phyloP scores from a whole-genome alignment of 164 flowering plant genomes.

The Stephania cephalantha region DNA sequence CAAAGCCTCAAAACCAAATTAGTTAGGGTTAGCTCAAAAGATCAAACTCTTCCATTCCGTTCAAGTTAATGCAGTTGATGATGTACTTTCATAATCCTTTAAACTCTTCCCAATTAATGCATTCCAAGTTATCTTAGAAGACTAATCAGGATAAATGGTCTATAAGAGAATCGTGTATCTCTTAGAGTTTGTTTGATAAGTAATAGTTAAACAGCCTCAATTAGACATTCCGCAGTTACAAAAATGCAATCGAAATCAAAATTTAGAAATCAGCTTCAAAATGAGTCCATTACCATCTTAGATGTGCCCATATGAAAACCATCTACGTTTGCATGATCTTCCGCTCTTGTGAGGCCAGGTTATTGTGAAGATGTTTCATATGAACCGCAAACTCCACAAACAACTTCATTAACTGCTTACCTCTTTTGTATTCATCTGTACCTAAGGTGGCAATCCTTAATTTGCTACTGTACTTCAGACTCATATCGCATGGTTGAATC shows the following conservation, averaged over 20 bases:
- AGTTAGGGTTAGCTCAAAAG: no score
- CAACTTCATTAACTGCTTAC: constrained; percentile 20
- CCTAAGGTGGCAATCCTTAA: constrained; percentile 26
- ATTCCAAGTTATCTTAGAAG: not conserved
- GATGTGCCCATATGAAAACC: not conserved
- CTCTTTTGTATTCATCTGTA: constrained; percentile 27
- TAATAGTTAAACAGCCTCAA: not conserved
- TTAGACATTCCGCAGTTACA: no score
- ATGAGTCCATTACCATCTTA: not conserved
- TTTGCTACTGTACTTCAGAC: not conserved
- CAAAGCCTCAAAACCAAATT: no score
- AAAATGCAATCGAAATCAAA: no score
- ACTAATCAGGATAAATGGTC: not conserved
- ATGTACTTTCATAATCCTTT: no score
- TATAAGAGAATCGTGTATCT: not conserved
- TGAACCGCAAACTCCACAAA: constrained; percentile 23
- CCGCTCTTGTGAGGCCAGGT: constrained; percentile 24
- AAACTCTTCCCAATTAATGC: no score
- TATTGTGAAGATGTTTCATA: constrained; percentile 20
- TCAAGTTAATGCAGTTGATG: no score
- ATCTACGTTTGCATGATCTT: constrained; percentile 5
- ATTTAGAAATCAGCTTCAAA: not conserved
- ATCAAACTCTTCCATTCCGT: no score
- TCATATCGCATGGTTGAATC: constrained; percentile 2
- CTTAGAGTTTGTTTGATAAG: no score